Evolutionary conservation across 768 basidiomycete genomes (phyloP), one percentile per base, ranked within the genome.

Genomic region (Pholiota molesta): DNA sequence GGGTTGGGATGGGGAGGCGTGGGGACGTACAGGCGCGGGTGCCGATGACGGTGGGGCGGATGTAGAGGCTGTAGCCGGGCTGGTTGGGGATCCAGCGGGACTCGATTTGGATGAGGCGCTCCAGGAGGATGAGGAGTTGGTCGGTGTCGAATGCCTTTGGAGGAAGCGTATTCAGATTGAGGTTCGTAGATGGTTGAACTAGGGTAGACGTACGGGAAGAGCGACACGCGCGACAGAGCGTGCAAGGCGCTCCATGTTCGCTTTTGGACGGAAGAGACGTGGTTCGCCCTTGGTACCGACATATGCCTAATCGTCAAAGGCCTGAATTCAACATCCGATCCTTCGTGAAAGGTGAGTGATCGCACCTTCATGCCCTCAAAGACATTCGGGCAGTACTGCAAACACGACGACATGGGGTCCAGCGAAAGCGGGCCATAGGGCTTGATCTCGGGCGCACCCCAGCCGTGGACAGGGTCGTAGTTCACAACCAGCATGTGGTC

Each of bases 331-430:
- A 14, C 16, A 23, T n/a, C 31, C 2, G 37, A 51, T 10, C 26
- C 40, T 11, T 3, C 26, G 14, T 3, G 3, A n/a, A 40, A 52
- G 42, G 1, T 23, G 21, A 64, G 73, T 1, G 28, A 13, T 62
- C 75, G 13, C 19, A 78, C 82, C 78, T 84, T 97, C 86, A 97
- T 88, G 8, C 95, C 93, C 74, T 97, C 95, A 69, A 97, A 95
- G 16, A 89, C 84, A 64, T 87, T 83, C 35, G 92, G 88, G 9
- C 90, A 90, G 75, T 97, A 97, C 69, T 97, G 95, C 65, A 97
- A 82, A 52, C 94, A 95, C 45, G 89, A 70, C 79, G 85, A 68
- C 59, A 86, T 84, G 5, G 92, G 92, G 67, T 93, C 90, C 11
- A 94, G 74, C 3, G 74, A 72, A 42, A 94, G 68, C 2, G 89